These are phyloP conservation scores for Tulasnella sp. DNA, from an alignment of 768 basidiomycete genomes.

Conservation along the genomic window DNA sequence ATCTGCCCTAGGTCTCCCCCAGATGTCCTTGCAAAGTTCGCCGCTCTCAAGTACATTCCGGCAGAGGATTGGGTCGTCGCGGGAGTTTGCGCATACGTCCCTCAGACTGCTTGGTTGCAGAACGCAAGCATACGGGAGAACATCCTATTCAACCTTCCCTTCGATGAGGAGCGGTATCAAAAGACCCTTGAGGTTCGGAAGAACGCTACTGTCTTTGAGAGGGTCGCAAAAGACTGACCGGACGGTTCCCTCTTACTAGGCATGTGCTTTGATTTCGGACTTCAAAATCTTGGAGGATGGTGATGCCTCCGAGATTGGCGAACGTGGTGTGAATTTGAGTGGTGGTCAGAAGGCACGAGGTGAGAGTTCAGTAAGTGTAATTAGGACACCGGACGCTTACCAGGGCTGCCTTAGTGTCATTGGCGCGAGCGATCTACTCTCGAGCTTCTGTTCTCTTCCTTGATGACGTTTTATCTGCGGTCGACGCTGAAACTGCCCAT, in stretches of 20 bases:
- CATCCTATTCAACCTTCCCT: constrained; percentile 72
- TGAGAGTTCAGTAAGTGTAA: neutral
- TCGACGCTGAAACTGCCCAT: constrained; percentile 78
- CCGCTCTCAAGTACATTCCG: constrained; percentile 27
- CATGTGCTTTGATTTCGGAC: constrained; percentile 57
- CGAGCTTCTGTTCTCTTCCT: constrained; percentile 70
- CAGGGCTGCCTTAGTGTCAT: constrained; percentile 35
- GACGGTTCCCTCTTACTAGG: constrained; percentile 4
- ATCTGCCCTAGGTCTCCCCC: constrained; percentile 77
- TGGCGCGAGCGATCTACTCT: constrained; percentile 83
- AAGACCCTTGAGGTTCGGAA: constrained; percentile 56
- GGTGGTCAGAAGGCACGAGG: constrained; percentile 15
- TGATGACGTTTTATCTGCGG: constrained; percentile 63
- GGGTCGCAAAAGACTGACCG: neutral
- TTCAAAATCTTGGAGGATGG: constrained; percentile 78
- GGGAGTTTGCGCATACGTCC: constrained; percentile 66
- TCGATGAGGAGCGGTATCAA: constrained; percentile 58
- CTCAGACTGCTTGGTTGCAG: constrained; percentile 52
- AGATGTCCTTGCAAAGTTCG: constrained; percentile 55
- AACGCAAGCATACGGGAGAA: constrained; percentile 64
- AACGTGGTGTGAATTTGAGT: constrained; percentile 50
- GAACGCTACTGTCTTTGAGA: no score
- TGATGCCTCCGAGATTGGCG: constrained; percentile 78
- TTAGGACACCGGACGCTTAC: neutral
- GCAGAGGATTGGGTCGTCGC: constrained; percentile 64